phyloP scores from a whole-genome alignment of 257 asterid species.

The Apocynum venetum region DNA sequence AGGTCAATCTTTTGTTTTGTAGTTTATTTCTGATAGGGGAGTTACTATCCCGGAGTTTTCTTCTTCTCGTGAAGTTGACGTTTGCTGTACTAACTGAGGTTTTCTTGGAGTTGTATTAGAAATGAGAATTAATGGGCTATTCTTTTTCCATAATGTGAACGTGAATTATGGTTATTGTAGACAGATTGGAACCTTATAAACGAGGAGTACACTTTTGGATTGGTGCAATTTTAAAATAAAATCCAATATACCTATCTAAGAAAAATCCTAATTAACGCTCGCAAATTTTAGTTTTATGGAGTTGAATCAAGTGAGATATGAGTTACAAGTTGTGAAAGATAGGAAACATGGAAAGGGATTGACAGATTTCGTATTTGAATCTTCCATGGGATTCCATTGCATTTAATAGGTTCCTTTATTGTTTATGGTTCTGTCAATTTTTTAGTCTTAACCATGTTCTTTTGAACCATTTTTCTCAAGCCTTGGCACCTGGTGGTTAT shows the following conservation, averaged over 20 bases:
- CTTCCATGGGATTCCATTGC: not conserved
- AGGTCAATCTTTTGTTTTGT: slow-evolving; percentile 38
- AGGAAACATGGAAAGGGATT: too few species aligned
- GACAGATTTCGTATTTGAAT: not conserved
- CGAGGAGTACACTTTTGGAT: not conserved
- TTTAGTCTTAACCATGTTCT: not conserved
- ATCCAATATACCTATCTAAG: not conserved
- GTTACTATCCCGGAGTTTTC: not conserved
- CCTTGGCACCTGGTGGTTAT: not conserved
- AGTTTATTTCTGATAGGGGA: not conserved
- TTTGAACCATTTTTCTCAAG: not conserved
- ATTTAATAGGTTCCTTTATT: not conserved
- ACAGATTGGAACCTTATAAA: not conserved
- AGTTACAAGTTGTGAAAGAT: not conserved
- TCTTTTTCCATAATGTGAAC: not conserved
- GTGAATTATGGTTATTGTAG: not conserved
- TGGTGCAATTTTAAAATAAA: not conserved
- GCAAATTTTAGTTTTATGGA: not conserved
- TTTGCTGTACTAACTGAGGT: not conserved
- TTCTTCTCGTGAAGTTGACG: not conserved
- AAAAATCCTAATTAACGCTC: not conserved
- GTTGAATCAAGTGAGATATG: not conserved
- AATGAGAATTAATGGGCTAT: not conserved
- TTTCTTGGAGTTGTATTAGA: not conserved
- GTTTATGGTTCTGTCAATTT: not conserved